Percentiles rank a stretch among this genome's conserved stretches.
phyloP scores from a whole-genome alignment of 352 stramenopile genomes.

The Pythium utonaiense region DNA sequence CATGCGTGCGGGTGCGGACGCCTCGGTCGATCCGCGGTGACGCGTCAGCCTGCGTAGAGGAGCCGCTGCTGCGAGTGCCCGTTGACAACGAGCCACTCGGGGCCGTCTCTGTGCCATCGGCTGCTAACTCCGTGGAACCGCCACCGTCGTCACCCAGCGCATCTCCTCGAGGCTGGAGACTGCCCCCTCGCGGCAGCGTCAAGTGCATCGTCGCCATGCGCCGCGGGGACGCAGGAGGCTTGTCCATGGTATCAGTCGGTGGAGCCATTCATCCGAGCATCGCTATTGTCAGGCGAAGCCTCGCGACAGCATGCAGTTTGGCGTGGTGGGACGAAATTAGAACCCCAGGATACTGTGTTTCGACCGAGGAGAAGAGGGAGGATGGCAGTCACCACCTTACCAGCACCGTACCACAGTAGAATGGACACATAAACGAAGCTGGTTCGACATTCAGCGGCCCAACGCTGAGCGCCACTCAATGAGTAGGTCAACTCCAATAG shows the following conservation, averaged over 20 bases:
- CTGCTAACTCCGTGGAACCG: neutral
- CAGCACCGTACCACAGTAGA: no score
- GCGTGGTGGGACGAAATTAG: neutral
- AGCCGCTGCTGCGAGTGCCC: neutral
- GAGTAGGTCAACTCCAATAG: no score
- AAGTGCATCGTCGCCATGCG: neutral
- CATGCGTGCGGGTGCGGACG: constrained; percentile 50
- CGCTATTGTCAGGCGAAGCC: constrained; percentile 2
- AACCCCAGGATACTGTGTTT: no score
- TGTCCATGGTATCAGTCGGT: constrained; percentile 6
- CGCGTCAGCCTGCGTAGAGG: neutral
- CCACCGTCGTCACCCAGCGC: neutral
- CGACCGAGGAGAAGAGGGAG: no score
- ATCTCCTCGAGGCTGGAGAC: no score
- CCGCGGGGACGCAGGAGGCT: neutral
- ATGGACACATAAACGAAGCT: no score
- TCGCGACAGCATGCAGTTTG: neutral
- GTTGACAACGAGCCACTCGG: neutral
- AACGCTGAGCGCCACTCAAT: no score
- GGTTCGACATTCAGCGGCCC: no score
- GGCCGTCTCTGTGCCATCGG: neutral
- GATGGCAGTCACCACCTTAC: no score
- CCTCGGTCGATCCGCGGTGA: constrained; percentile 33
- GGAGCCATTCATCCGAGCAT: no score
- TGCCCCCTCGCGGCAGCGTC: no score